phyloP scores from a whole-genome alignment of 2,329 filamentous ascomycete species.

The Alternaria longipes region DNA sequence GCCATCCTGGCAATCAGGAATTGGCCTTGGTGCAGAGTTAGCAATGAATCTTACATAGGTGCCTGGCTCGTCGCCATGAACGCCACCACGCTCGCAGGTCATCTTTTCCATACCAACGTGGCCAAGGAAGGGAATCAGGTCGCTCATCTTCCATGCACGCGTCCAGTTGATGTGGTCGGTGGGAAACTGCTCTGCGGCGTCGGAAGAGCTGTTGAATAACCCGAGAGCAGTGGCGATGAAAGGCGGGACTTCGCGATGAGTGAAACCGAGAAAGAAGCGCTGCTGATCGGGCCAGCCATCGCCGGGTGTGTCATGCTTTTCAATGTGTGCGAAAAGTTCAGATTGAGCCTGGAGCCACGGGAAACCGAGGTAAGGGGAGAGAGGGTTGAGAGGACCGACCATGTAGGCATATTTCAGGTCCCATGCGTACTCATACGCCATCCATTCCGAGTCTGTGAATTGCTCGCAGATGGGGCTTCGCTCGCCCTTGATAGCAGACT shows the following conservation, averaged over 20 bases:
- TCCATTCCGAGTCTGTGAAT: conserved; percentile 70
- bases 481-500: conserved; percentile 67
- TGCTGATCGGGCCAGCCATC: conserved; percentile 53
- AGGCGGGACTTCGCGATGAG: conserved; percentile 72
- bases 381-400: conserved; percentile 67
- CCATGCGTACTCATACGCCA: conserved; percentile 70
- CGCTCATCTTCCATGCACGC: conserved; percentile 70
- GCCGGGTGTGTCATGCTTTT: conserved; percentile 53
- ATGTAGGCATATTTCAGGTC: conserved; percentile 72
- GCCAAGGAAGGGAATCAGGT: conserved; percentile 70
- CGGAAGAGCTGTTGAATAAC: conserved; percentile 73
- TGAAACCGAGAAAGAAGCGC: conserved; percentile 72
- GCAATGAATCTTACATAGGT: conserved; percentile 63
- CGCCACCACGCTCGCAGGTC: conserved; percentile 63
- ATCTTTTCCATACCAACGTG: conserved; percentile 73
- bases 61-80: conserved; percentile 54
- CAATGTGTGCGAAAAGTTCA: conserved; percentile 38
- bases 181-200: conserved; percentile 69
- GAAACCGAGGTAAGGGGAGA: conserved; percentile 67
- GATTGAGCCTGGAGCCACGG: conserved; percentile 72
- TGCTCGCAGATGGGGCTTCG: conserved; percentile 65
- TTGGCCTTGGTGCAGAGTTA: conserved; percentile 59
- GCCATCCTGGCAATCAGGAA: conserved; percentile 59
- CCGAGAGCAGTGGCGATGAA: conserved; percentile 72
- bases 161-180: conserved; percentile 66